Conservation (phyloP, 805 yeast genomes). For the Blastobotrys peoriensis region DNA sequence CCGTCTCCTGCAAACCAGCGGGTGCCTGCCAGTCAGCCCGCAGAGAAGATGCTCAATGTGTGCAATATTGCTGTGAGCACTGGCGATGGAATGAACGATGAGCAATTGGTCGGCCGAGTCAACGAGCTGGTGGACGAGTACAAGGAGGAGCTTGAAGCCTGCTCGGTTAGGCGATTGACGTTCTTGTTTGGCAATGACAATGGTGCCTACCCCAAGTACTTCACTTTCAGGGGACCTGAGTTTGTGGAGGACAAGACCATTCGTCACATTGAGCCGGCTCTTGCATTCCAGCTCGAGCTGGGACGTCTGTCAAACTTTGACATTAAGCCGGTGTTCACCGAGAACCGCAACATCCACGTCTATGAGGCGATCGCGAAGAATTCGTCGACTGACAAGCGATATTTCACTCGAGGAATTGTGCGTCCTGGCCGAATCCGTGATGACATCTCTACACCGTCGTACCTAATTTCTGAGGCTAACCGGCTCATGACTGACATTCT, state of each 20-base stretch:
- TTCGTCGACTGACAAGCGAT: constrained; percentile 88
- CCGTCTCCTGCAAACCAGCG: constrained; percentile 41
- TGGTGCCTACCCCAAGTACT: constrained; percentile 91
- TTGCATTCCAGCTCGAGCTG: constrained; percentile 94
- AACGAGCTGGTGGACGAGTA: constrained; percentile 58
- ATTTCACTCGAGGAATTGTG: constrained; percentile 94
- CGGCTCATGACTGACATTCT: constrained; percentile 92
- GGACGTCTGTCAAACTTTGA: constrained; percentile 91
- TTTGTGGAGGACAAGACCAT: constrained; percentile 85
- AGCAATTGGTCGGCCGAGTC: constrained; percentile 58
- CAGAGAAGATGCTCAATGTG: constrained; percentile 54
- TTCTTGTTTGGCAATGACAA: constrained; percentile 77
- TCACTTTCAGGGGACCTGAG: constrained; percentile 86
- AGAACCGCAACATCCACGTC: constrained; percentile 95
- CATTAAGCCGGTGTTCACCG: constrained; percentile 91
- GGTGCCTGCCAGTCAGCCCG: constrained; percentile 19
- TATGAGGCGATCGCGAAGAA: constrained; percentile 95
- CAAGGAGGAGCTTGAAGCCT: constrained; percentile 60
- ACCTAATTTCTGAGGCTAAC: constrained; percentile 92
- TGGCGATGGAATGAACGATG: constrained; percentile 64
- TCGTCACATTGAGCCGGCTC: constrained; percentile 97
- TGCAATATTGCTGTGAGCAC: constrained; percentile 72
- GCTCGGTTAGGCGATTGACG: constrained; percentile 86
- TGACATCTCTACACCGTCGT: constrained; percentile 88
- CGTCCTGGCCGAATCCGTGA: constrained; percentile 94